Base-by-base conservation (phyloP, 352 stramenopile genomes). In the Peronospora tabacina region DNA sequence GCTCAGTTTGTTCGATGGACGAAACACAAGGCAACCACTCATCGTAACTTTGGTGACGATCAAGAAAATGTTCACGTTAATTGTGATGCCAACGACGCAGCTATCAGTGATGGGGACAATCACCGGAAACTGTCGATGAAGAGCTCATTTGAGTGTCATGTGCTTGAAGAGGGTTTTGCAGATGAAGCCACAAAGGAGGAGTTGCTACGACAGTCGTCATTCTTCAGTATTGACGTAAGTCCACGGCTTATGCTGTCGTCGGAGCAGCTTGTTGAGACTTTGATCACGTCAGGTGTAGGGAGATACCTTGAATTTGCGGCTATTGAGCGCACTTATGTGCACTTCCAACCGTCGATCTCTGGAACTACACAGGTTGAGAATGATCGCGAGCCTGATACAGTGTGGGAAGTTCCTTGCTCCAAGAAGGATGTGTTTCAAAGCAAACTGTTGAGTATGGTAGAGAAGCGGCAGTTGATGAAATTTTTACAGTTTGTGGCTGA, bases 361-460 rank as follows among this genome's bases (percentile, higher is more conserved):
- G 46, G 34, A 7, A 33, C 32, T 22, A 45, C 42, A 34, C 24
- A 32, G 7, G 32, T n/a, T n/a, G 48, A 40, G 41, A 42, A 36
- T 11, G 42, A 19, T 45, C 16, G 38, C 9, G 40, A 59, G 7
- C 5, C 39, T 13, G 74, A 84, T 26, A 70, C 62, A 3, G 66
- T 95, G 11, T 91, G 72, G 68, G 57, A 85, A 15, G 85, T 95
- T 17, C 85, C 86, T 35, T 95, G 85, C 63, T 92, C 79, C 4
- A 96, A 96, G 65, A 85, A 85, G 34, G 86, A 93, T 34, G 85
- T 96, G 15, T 95, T 96, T 54, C 78, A 85, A 34, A 90, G 81
- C 48, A 87, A 86, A 42, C 47, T 94, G 28, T 53, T 95, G n/a
- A 60, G 61, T 7, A 82, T 91, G 70, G 66, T 85, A 12, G 86